Base-by-base conservation (phyloP, 2,329 filamentous ascomycete genomes). In the Fusarium sp. region DNA sequence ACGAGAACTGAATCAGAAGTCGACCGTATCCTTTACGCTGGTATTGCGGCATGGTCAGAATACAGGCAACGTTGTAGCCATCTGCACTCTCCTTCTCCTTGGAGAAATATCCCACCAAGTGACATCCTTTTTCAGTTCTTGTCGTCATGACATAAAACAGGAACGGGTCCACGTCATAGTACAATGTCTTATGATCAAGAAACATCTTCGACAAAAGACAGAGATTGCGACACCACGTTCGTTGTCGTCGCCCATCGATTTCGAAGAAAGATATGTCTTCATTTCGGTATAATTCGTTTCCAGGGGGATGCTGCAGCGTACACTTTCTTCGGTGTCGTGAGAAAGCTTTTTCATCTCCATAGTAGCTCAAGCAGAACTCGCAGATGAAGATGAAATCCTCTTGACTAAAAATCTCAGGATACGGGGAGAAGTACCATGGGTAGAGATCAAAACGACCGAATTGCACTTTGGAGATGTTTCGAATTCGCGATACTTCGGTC, bases 111-210 rank as follows among this genome's bases (percentile, higher is more conserved):
- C 96, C 96, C n/a, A 99, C 92, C 49, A 99, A 87, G 75, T 98
- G 96, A 74, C 92, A 96, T 15, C 96, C 96, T 73, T 94, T 90
- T 49, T 97, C 93, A 68, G 94, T 92, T 71, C 92, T 89, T 40
- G 90, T 91, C 26, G 93, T 93, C 95, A 99, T 97, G 78, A 97
- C 95, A 80, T 99, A 99, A 83, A 99, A 99, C 35, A 99, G 82
- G 77, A 99, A 99, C 0, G 96, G 96, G 68, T 99, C 96, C n/a
- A 99, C 96, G 74, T 99, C 96, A 82, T 99, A 99, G 83, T 97
- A 99, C 9, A 99, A 88, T 7, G 96, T 98, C 80, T 99, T 99
- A 79, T 97, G 96, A 70, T 97, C 96, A 37, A 99, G 86, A 77
- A 99, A 99, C 81, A 98, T 92, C 76, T 99, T 99, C 22, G 92